Percentiles rank a stretch among this genome's conserved stretches.
Conservation (phyloP, 495 filamentous ascomycete genomes). For the Trichoderma orchidacearum region DNA sequence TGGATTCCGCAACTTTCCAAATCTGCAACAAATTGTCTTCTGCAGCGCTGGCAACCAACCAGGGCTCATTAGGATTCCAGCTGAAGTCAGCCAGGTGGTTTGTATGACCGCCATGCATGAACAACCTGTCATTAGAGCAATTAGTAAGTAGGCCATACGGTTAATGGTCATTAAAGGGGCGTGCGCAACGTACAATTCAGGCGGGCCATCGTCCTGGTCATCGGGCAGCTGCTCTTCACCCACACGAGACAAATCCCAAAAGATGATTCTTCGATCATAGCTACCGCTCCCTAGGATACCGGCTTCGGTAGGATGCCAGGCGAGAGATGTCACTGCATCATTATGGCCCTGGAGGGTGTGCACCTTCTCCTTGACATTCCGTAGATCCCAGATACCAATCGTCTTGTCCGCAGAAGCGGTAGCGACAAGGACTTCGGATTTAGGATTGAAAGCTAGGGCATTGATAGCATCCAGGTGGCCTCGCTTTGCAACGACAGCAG, state of each 20-base stretch:
- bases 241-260: constrained; percentile 86
- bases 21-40: constrained; percentile 96
- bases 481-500: constrained; percentile 49
- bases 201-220: constrained; percentile 91
- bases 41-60: constrained; percentile 85
- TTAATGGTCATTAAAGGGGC: no score
- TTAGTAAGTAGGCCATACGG: no score
- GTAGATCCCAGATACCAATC: constrained; percentile 89
- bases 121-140: constrained; percentile 41
- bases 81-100: constrained; percentile 92
- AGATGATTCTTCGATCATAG: constrained; percentile 84
- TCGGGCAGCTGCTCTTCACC: constrained; percentile 92
- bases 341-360: constrained; percentile 75
- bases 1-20: constrained; percentile 86
- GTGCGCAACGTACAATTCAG: constrained; percentile 62
- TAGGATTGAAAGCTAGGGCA: constrained; percentile 83
- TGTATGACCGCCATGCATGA: constrained; percentile 99
- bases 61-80: constrained; percentile 94
- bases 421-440: constrained; percentile 70
- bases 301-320: constrained; percentile 86
- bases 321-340: constrained; percentile 77
- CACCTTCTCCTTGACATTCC: constrained; percentile 73
- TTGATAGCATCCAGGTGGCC: constrained; percentile 88
- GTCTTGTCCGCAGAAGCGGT: constrained; percentile 92
- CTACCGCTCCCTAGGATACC: constrained; percentile 79